Conservation (phyloP, 306 rosid genomes). For the Leucaena leucocephala region DNA sequence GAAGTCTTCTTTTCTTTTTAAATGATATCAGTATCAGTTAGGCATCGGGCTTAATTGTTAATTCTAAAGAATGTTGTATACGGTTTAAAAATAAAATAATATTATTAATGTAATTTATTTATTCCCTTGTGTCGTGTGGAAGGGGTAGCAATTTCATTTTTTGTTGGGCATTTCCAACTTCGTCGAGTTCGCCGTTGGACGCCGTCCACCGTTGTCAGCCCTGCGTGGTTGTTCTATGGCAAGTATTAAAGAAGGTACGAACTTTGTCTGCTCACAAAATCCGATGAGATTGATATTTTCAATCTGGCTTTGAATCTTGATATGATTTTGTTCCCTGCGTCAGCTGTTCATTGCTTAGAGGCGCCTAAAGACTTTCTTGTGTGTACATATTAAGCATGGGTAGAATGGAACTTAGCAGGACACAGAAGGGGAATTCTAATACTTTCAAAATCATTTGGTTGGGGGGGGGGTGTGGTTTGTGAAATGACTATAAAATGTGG, state of each 20-base stretch:
- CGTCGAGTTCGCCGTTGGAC: not conserved
- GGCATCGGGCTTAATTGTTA: too few species aligned
- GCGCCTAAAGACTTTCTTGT: not conserved
- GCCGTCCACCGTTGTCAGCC: not conserved
- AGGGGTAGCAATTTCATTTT: not conserved
- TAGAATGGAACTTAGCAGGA: not conserved
- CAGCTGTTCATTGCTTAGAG: not conserved
- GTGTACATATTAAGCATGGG: not conserved
- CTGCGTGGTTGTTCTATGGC: not conserved
- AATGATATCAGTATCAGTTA: too few species aligned
- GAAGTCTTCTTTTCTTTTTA: too few species aligned
- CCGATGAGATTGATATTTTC: not conserved
- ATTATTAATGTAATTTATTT: too few species aligned
- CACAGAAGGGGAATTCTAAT: not conserved
- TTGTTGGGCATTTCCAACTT: not conserved
- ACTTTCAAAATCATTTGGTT: not conserved
- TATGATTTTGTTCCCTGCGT: not conserved
- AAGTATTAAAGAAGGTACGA: not conserved
- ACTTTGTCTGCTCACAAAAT: not conserved
- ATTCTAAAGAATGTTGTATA: too few species aligned
- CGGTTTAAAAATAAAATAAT: too few species aligned
- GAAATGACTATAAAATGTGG: not conserved
- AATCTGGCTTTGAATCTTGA: not conserved
- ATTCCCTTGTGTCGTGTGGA: not conserved
- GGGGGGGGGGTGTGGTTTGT: not conserved